Base-by-base conservation (phyloP, 1,139 yeast species). In the Saccharomycopsis hybrid region DNA sequence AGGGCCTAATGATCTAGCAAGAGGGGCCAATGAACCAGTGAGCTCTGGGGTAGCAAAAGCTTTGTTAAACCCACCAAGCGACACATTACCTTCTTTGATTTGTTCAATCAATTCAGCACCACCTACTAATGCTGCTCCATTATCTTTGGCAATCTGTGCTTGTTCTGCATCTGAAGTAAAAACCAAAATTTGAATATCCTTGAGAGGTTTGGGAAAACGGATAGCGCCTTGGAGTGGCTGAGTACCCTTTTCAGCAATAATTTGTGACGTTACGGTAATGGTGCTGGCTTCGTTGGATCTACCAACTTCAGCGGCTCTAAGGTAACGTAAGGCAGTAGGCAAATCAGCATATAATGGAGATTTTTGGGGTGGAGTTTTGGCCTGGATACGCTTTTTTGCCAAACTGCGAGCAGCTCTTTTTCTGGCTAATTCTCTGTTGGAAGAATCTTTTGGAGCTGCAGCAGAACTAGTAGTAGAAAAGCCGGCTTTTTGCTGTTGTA, bases 251-350 rank as follows among this genome's bases (percentile, higher is more conserved):
- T 85, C 95, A 31, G 85, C 81, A 25, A 86, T 74, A n/a, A 88
- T 77, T 25, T 78, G 70, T 54, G 89, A 72, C 38, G 80, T 78
- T 52, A 88, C 66, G 25, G 85, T 71, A 43, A 90, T 72, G 37
- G 90, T 84, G 32, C 92, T 80, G 57, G 82, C 80, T 28, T 72
- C 68, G 3, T 76, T 70, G 2, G 92, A 80, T 60, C 85, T 80
- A 3, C 97, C 97, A 4, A 88, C 95, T 65, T 89, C 96, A 3
- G 90, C 80, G 0, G 97, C 96, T 56, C 97, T 74, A 52, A 92
- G 64, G 61, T 82, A 89, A 60, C 84, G 76, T 64, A 89, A 66
- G 1, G 97, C 97, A 25, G 70, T 66, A 8, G 86, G 78, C 9
- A 87, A 73, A 44, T 80, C 82, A 84, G 86, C 80, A 62, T 80